A percentile compares a stretch with the other conserved stretches of the same genome.
Conservation (phyloP, 2,329 filamentous ascomycete genomes). For the Diplocarpon mali region DNA sequence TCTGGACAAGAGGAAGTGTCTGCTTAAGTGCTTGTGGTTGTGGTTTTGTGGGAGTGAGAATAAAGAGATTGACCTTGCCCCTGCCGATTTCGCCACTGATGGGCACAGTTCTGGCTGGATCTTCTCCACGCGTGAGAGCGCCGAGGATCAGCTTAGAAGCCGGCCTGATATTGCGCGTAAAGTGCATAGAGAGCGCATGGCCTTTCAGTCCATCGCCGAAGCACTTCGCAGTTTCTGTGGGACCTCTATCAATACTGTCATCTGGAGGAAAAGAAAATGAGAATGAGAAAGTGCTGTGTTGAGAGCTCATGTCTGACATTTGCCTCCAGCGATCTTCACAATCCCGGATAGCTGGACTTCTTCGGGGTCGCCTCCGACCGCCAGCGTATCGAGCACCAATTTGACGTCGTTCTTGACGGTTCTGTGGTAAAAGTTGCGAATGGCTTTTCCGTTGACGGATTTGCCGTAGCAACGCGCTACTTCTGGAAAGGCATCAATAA, state of each 20-base stretch:
- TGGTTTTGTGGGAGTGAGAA: too few relatives aligned
- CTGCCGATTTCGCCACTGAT: slow-evolving; percentile 2
- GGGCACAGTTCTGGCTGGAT: slow-evolving; percentile 23
- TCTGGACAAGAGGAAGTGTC: too few relatives aligned
- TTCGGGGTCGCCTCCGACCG: slow-evolving; percentile 8
- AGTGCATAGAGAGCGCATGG: slow-evolving; percentile 9
- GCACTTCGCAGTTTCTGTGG: slow-evolving; percentile 8
- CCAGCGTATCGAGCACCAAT: slow-evolving; percentile 5
- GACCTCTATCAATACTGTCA: too few relatives aligned
- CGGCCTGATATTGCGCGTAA: slow-evolving; percentile 27
- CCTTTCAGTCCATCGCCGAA: slow-evolving; percentile 9
- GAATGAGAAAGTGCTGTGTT: not conserved
- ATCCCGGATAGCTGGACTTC: slow-evolving; percentile 5
- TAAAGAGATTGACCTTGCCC: too few relatives aligned
- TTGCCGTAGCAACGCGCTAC: slow-evolving; percentile 11
- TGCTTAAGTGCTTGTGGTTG: too few relatives aligned
- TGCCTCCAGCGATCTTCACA: slow-evolving; percentile 4
- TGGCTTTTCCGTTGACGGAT: slow-evolving; percentile 5
- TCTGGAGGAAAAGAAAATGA: not conserved
- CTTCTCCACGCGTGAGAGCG: slow-evolving; percentile 19
- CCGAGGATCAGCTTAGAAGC: slow-evolving; percentile 27
- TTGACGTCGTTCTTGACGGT: slow-evolving; percentile 8
- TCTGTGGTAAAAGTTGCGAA: slow-evolving; percentile 5
- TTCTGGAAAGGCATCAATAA: slow-evolving; percentile 3
- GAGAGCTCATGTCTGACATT: slow-evolving; percentile 3